These are phyloP conservation scores for Ophiostoma triangulosporum DNA, from an alignment of 2,329 filamentous ascomycete species.

Conservation along the genomic window DNA sequence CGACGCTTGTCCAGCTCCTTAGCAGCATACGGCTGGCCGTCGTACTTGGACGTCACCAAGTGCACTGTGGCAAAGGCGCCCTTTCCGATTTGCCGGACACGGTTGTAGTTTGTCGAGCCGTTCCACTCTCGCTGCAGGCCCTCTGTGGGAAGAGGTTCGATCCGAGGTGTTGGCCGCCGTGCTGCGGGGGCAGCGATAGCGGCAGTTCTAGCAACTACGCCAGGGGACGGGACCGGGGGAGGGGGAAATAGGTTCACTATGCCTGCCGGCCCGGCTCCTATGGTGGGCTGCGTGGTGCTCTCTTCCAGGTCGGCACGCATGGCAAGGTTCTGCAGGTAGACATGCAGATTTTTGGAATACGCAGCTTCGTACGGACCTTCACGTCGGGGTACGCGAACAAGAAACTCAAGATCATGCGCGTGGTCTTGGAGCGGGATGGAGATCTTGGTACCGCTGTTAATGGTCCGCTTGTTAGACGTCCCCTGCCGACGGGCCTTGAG, in stretches of 20 bases:
- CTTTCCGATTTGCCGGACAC: conserved; percentile 69
- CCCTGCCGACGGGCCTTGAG: conserved; percentile 31
- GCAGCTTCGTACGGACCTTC: conserved; percentile 50
- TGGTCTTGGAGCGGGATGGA: conserved; percentile 46
- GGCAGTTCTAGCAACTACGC: not conserved
- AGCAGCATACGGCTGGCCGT: conserved; percentile 73
- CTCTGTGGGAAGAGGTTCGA: conserved; percentile 19
- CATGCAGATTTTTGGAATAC: conserved; percentile 55
- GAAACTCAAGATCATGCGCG: conserved; percentile 55
- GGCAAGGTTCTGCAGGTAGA: conserved; percentile 41
- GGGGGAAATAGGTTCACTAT: conserved; percentile 24
- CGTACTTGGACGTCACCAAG: conserved; percentile 72
- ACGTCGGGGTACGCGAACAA: conserved; percentile 70
- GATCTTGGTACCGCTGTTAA: conserved; percentile 61
- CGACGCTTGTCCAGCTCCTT: conserved; percentile 90
- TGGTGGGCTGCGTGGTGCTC: conserved; percentile 23
- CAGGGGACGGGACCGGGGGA: not conserved
- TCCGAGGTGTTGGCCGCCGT: conserved; percentile 6
- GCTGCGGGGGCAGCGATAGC: conserved; percentile 1
- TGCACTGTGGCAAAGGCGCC: conserved; percentile 93
- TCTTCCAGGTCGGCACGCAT: conserved; percentile 18
- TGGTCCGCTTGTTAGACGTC: conserved; percentile 36
- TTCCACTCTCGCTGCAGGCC: conserved; percentile 54
- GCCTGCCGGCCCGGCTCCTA: conserved; percentile 34
- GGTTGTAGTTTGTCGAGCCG: conserved; percentile 74